Percentiles rank a stretch among this genome's conserved stretches.
phyloP scores from a whole-genome alignment of 2,329 filamentous ascomycete genomes.

The Uncinocarpus reesii region DNA sequence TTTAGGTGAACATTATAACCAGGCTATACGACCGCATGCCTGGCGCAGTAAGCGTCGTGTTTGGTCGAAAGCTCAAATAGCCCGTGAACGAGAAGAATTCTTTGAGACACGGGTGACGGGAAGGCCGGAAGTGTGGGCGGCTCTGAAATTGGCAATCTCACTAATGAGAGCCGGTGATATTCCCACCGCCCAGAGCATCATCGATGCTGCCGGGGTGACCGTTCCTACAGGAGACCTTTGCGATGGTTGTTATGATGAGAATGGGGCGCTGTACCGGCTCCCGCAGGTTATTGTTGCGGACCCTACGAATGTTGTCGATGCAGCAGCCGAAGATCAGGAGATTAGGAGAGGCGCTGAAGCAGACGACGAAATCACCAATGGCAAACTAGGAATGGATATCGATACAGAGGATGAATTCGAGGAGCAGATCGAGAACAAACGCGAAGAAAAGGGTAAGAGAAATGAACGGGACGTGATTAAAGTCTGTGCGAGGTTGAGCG shows the following conservation, averaged over 20 bases:
- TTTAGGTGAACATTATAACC: slow-evolving; percentile 54
- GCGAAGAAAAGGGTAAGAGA: slow-evolving; percentile 53
- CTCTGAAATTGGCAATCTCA: slow-evolving; percentile 57
- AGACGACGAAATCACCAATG: slow-evolving; percentile 24
- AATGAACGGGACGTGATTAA: slow-evolving; percentile 47
- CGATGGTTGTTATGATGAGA: slow-evolving; percentile 60
- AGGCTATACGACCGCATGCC: slow-evolving; percentile 54
- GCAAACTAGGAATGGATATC: slow-evolving; percentile 29
- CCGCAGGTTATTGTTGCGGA: slow-evolving; percentile 60
- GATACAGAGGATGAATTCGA: slow-evolving; percentile 34
- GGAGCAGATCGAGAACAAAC: slow-evolving; percentile 32
- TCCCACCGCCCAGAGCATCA: slow-evolving; percentile 64
- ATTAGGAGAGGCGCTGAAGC: slow-evolving; percentile 15
- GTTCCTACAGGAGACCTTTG: slow-evolving; percentile 62
- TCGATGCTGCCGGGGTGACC: slow-evolving; percentile 67
- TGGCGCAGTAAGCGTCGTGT: slow-evolving; percentile 54
- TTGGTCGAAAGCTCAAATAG: slow-evolving; percentile 62
- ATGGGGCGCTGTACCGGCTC: slow-evolving; percentile 59
- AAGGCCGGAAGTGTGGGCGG: slow-evolving; percentile 67
- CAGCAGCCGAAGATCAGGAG: slow-evolving; percentile 11
- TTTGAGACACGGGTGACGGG: slow-evolving; percentile 84
- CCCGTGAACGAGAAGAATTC: slow-evolving; percentile 66
- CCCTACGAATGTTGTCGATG: slow-evolving; percentile 32
- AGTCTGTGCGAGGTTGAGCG: slow-evolving; percentile 55
- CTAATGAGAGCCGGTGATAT: slow-evolving; percentile 55